A percentile compares a stretch with the other conserved stretches of the same genome.
phyloP scores from a whole-genome alignment of 2,329 filamentous ascomycete genomes.

The Sclerotinia spermophila region DNA sequence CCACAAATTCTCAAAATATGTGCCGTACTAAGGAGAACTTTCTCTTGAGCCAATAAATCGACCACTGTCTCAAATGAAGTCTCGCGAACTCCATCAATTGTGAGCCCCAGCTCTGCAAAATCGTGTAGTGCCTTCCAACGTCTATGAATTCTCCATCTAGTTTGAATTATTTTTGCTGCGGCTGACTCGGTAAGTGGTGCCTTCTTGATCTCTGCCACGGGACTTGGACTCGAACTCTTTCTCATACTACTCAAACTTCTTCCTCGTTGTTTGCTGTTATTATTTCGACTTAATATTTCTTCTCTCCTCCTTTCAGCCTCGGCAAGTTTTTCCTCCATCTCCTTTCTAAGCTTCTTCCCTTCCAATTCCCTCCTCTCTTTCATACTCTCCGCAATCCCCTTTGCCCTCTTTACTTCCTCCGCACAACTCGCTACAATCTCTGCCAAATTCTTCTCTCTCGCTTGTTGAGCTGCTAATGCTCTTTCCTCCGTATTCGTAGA shows the following conservation, averaged over 20 bases:
- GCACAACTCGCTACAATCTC: conserved; percentile 79
- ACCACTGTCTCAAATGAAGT: conserved; percentile 74
- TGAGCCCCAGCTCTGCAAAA: conserved; percentile 64
- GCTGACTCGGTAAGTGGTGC: conserved; percentile 50
- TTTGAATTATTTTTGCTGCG: conserved; percentile 64
- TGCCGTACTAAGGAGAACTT: conserved; percentile 62
- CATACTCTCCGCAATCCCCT: conserved; percentile 77
- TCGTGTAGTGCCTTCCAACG: conserved; percentile 59
- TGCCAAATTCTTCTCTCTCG: conserved; percentile 74
- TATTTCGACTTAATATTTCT: conserved; percentile 54
- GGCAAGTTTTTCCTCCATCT: conserved; percentile 77
- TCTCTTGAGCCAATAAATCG: conserved; percentile 61
- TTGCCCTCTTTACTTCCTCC: conserved; percentile 77
- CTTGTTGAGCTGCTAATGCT: conserved; percentile 71
- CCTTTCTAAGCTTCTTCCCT: conserved; percentile 61
- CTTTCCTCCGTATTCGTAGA: conserved; percentile 68
- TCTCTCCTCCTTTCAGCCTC: conserved; percentile 71
- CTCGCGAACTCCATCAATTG: conserved; percentile 65
- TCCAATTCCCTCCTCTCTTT: conserved; percentile 77
- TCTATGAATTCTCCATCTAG: conserved; percentile 61
- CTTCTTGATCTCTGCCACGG: conserved; percentile 43
- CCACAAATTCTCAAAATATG: conserved; percentile 67
- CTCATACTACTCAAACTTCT: conserved; percentile 52
- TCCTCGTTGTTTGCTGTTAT: conserved; percentile 49
- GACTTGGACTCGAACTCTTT: conserved; percentile 49